Conservation (phyloP, 225 moss, liverwort and hornwort species). For the Anthoceros angustus region DNA sequence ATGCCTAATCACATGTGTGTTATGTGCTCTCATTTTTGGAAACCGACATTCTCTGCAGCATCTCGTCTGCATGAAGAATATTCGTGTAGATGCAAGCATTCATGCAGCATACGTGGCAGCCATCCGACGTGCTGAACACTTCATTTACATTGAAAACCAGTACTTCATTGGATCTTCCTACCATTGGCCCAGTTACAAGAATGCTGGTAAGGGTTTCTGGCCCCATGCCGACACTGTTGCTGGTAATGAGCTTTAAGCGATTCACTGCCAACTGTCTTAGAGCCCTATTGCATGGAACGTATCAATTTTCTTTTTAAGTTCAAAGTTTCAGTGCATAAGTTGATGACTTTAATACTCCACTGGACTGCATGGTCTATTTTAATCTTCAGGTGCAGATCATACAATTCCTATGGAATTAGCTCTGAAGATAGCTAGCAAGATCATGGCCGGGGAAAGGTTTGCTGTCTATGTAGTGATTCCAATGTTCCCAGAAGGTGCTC, state of each 20-base stretch:
- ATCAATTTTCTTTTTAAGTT: too few species aligned
- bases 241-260: too few species aligned
- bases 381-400: too few species aligned
- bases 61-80: constrained; percentile 38
- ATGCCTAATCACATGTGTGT: neutral
- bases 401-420: constrained; percentile 63
- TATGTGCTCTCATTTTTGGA: neutral
- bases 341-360: too few species aligned
- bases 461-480: constrained; percentile 65
- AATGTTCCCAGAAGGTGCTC: constrained; percentile 60
- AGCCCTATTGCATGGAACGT: too few species aligned
- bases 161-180: constrained; percentile 86
- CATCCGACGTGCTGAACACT: constrained; percentile 64
- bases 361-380: constrained; percentile 29
- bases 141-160: constrained; percentile 80
- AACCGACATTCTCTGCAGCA: neutral
- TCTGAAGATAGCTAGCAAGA: constrained; percentile 45
- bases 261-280: too few species aligned
- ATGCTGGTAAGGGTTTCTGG: neutral
- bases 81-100: constrained; percentile 67
- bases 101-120: constrained; percentile 69
- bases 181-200: neutral
- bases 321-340: too few species aligned
- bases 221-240: too few species aligned
- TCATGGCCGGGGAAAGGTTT: constrained; percentile 45